These are phyloP conservation scores for Phytopythium sindhum DNA, from an alignment of 352 stramenopile species.

Conservation along the genomic window DNA sequence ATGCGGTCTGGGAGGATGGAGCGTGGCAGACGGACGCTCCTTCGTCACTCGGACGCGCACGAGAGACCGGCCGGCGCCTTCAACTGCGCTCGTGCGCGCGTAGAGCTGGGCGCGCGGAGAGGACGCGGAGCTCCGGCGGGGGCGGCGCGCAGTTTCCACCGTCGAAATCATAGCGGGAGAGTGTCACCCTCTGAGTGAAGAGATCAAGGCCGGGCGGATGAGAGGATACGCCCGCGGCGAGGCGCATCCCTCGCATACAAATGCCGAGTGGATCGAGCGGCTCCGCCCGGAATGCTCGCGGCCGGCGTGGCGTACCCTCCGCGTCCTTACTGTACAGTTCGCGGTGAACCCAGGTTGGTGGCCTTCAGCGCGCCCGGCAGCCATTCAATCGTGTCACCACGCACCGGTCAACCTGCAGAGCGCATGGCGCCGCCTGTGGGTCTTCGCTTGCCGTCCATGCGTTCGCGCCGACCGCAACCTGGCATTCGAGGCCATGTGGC, in stretches of 20 bases:
- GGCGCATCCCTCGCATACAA: conserved; percentile 4
- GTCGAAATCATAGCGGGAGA: neutral
- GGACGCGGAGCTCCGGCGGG: neutral
- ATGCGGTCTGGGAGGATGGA: neutral
- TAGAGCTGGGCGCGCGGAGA: neutral
- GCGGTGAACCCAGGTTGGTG: neutral
- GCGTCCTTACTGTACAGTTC: neutral
- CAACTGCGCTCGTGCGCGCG: conserved; percentile 4
- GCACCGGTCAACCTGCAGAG: neutral
- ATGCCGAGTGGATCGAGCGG: neutral
- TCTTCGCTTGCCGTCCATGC: neutral
- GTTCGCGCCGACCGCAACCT: neutral
- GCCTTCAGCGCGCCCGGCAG: neutral
- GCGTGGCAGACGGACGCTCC: neutral
- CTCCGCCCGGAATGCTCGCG: neutral
- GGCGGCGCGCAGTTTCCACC: conserved; percentile 1
- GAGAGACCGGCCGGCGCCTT: conserved; percentile 7
- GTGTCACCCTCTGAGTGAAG: conserved; percentile 2
- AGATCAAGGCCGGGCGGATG: neutral
- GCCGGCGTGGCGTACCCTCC: neutral
- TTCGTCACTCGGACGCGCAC: neutral
- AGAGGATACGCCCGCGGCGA: too few relatives aligned
- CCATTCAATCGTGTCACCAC: neutral
- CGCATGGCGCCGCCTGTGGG: neutral
- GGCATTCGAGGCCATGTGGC: neutral